Conservation (phyloP, 2,329 filamentous ascomycete genomes). For the Xylaria sp. region DNA sequence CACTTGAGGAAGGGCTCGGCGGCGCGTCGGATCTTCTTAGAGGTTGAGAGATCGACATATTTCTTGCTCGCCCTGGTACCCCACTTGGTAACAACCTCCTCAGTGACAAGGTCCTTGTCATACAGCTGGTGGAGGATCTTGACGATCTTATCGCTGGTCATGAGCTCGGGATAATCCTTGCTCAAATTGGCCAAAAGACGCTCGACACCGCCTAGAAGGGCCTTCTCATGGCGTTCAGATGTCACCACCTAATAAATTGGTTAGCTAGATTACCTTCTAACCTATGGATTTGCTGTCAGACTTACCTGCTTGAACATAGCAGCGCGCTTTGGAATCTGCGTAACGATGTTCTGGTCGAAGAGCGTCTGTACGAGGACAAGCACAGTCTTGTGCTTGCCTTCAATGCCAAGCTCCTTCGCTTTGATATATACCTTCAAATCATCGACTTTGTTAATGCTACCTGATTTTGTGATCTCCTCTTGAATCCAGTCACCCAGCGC, state of each 20-base stretch:
- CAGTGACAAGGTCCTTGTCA: conserved; percentile 83
- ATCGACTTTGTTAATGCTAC: conserved; percentile 77
- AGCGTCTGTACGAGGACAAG: conserved; percentile 91
- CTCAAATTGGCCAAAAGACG: conserved; percentile 77
- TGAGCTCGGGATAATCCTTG: conserved; percentile 80
- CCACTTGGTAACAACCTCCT: conserved; percentile 90
- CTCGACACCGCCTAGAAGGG: conserved; percentile 92
- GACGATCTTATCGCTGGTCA: conserved; percentile 69
- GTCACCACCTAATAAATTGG: conserved; percentile 68
- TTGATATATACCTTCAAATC: conserved; percentile 95
- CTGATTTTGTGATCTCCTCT: conserved; percentile 71
- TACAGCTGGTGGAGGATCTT: conserved; percentile 91
- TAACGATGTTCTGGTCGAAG: conserved; percentile 87
- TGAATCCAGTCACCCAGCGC: conserved; percentile 93
- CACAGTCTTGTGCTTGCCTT: conserved; percentile 90
- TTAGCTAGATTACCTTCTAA: conserved; percentile 38
- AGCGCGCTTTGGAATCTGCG: conserved; percentile 84
- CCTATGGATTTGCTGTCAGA: conserved; percentile 20
- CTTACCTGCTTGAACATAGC: conserved; percentile 85
- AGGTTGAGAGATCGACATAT: conserved; percentile 87
- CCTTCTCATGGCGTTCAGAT: conserved; percentile 93
- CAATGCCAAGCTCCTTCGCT: conserved; percentile 94
- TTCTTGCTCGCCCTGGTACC: conserved; percentile 97
- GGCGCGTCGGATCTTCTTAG: conserved; percentile 94
- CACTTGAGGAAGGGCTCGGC: conserved; percentile 93